These are phyloP conservation scores for Fallopia convolvulus DNA, from an alignment of 148 eudicot species.

Conservation along the genomic window DNA sequence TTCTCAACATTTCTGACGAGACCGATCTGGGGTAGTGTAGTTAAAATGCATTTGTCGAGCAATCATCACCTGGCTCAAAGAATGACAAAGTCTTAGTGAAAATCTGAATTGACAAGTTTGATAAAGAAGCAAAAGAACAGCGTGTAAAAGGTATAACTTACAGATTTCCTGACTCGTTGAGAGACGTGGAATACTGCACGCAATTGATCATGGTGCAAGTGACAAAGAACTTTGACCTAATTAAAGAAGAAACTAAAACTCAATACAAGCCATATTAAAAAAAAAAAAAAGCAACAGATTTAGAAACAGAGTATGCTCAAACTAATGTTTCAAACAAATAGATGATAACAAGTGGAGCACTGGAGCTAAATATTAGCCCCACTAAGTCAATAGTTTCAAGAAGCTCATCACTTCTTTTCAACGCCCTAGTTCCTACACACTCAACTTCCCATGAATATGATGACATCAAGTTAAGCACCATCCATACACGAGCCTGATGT, in stretches of 20 bases:
- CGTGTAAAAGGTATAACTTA: constrained; percentile 26
- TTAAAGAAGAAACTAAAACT: constrained; percentile 9
- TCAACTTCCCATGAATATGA: background rate
- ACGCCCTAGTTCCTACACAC: background rate
- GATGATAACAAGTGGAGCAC: background rate
- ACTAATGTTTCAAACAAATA: background rate
- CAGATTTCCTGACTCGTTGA: constrained; percentile 72
- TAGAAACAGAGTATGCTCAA: background rate
- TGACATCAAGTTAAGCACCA: background rate
- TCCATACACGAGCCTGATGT: background rate
- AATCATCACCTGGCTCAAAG: constrained; percentile 37
- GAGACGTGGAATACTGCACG: constrained; percentile 89
- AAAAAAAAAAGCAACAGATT: background rate
- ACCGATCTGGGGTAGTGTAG: constrained; percentile 87
- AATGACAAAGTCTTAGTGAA: background rate
- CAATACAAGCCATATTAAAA: background rate
- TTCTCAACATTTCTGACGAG: constrained; percentile 71
- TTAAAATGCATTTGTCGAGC: constrained; percentile 85
- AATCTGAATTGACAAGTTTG: background rate
- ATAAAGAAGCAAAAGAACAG: background rate
- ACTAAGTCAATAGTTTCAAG: background rate
- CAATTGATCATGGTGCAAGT: constrained; percentile 94
- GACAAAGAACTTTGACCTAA: constrained; percentile 83
- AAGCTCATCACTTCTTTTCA: background rate
- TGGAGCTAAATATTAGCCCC: background rate